A percentile compares a stretch with the other conserved stretches of the same genome.
Conservation (phyloP, 768 basidiomycete genomes). For the Podaxis pistillaris region DNA sequence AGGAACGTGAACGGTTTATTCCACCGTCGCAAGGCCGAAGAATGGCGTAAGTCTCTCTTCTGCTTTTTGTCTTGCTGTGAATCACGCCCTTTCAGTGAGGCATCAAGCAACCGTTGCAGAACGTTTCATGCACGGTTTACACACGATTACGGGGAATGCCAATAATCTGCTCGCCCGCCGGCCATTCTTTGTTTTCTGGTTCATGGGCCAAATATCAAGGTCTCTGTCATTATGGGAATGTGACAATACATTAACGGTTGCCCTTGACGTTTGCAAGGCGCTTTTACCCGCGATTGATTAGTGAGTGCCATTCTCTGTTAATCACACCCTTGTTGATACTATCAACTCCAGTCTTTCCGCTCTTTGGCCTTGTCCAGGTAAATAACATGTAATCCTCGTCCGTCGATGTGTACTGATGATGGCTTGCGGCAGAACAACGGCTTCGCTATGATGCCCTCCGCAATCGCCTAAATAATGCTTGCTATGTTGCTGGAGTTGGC, state of each 20-base stretch:
- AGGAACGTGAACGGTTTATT: slow-evolving; percentile 44
- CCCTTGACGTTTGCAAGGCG: slow-evolving; percentile 60
- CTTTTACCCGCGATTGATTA: slow-evolving; percentile 63
- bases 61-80: background rate
- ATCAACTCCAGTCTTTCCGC: slow-evolving; percentile 39
- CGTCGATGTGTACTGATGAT: slow-evolving; percentile 14
- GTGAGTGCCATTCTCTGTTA: slow-evolving; percentile 24
- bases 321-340: slow-evolving; percentile 14
- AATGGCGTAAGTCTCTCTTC: slow-evolving; percentile 56
- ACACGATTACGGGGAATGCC: slow-evolving; percentile 56
- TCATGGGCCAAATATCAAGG: slow-evolving; percentile 69
- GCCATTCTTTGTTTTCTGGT: slow-evolving; percentile 74
- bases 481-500: slow-evolving; percentile 43
- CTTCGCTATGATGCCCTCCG: slow-evolving; percentile 45
- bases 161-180: slow-evolving; percentile 49
- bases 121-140: slow-evolving; percentile 57
- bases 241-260: slow-evolving; percentile 55
- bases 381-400: slow-evolving; percentile 16
- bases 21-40: slow-evolving; percentile 56
- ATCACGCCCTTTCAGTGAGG: slow-evolving; percentile 38
- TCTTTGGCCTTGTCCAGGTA: slow-evolving; percentile 67
- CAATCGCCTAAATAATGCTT: slow-evolving; percentile 44
- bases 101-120: slow-evolving; percentile 62
- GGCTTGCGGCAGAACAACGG: slow-evolving; percentile 44
- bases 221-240: slow-evolving; percentile 59